A percentile compares a stretch with the other conserved stretches of the same genome.
phyloP scores from a whole-genome alignment of 1,284 basidiomycete genomes.

The Naganishia sp. region DNA sequence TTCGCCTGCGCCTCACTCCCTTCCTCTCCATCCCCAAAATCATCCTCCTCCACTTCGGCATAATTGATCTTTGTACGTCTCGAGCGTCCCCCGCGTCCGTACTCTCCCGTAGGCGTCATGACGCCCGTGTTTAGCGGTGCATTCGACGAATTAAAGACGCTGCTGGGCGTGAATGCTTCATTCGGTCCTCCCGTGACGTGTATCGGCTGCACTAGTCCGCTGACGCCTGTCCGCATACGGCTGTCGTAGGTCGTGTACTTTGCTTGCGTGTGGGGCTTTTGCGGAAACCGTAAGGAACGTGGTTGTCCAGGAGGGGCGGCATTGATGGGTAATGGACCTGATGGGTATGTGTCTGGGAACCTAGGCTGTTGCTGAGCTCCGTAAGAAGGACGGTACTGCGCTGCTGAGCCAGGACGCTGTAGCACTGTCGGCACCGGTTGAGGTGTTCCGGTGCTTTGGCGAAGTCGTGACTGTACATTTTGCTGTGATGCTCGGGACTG shows the following conservation, averaged over 20 bases:
- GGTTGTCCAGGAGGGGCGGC: slow-evolving; percentile 47
- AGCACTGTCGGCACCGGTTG: slow-evolving; percentile 10
- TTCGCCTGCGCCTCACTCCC: slow-evolving; percentile 52
- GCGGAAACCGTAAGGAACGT: slow-evolving; percentile 41
- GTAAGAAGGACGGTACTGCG: not conserved
- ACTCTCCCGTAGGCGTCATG: slow-evolving; percentile 30
- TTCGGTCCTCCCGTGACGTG: slow-evolving; percentile 54
- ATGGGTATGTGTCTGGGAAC: slow-evolving; percentile 3
- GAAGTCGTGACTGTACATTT: slow-evolving; percentile 27
- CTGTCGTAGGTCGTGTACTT: slow-evolving; percentile 82
- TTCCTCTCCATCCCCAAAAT: slow-evolving; percentile 64
- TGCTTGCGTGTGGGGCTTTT: slow-evolving; percentile 62
- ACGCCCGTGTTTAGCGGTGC: slow-evolving; percentile 50
- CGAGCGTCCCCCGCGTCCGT: slow-evolving; percentile 32
- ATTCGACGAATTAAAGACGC: slow-evolving; percentile 43
- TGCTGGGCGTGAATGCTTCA: slow-evolving; percentile 40
- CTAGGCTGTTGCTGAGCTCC: not conserved
- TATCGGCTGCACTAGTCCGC: slow-evolving; percentile 89
- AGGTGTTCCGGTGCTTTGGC: slow-evolving; percentile 19
- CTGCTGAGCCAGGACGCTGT: not conserved
- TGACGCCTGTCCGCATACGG: slow-evolving; percentile 86
- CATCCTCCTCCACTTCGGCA: slow-evolving; percentile 67
- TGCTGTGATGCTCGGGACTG: slow-evolving; percentile 20
- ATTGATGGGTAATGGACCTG: slow-evolving; percentile 34
- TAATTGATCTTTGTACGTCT: slow-evolving; percentile 74